Percentiles rank a stretch among this genome's conserved stretches.
Conservation (phyloP, 495 filamentous ascomycete species). For the Penicillium turbatum region DNA sequence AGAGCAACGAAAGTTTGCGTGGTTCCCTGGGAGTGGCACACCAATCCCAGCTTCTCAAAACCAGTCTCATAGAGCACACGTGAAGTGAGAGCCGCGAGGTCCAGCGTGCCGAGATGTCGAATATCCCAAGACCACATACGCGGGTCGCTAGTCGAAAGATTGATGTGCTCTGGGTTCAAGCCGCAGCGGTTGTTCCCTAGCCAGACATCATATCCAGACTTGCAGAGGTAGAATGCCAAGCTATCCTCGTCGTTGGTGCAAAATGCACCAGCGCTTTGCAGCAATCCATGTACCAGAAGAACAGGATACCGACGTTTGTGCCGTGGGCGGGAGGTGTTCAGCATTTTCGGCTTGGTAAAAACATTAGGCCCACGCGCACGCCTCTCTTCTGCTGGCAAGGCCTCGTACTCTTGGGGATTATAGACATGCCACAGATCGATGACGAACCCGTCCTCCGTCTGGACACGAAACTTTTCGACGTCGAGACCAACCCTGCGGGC, state of each 20-base stretch:
- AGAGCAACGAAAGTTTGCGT: constrained; percentile 87
- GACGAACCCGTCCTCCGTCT: constrained; percentile 94
- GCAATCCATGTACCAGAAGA: constrained; percentile 80
- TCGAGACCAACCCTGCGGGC: constrained; percentile 85
- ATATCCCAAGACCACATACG: constrained; percentile 99
- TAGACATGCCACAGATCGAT: constrained; percentile 87
- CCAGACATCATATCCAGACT: constrained; percentile 95
- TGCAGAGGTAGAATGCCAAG: constrained; percentile 87
- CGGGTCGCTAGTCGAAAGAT: constrained; percentile 69
- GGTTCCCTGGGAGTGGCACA: constrained; percentile 89
- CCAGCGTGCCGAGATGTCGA: constrained; percentile 85
- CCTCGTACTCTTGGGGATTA: constrained; percentile 68
- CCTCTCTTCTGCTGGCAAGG: constrained; percentile 36
- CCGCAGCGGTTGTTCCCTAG: constrained; percentile 94
- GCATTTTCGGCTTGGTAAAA: constrained; percentile 25
- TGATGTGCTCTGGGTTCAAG: constrained; percentile 68
- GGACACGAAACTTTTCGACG: constrained; percentile 74
- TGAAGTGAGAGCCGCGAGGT: constrained; percentile 82
- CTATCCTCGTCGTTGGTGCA: constrained; percentile 88
- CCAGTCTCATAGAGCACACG: constrained; percentile 79
- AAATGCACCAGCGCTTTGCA: constrained; percentile 85
- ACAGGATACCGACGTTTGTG: constrained; percentile 74
- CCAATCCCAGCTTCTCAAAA: constrained; percentile 76
- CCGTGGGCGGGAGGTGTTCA: neutral
- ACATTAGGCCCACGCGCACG: constrained; percentile 32